Conservation (phyloP, 2,329 filamentous ascomycete genomes). For the Fusarium sp. region DNA sequence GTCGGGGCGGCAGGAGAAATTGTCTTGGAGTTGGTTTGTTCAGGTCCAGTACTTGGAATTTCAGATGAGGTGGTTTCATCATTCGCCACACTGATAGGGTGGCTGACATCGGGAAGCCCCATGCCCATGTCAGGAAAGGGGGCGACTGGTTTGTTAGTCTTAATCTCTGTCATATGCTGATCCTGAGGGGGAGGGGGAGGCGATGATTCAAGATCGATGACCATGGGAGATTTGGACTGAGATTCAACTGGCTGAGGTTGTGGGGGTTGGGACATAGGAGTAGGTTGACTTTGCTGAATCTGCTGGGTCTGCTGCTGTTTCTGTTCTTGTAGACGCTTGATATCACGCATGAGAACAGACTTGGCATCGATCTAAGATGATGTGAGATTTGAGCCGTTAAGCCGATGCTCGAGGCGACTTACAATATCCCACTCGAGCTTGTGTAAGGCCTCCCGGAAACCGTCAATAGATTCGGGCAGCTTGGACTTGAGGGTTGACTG, state of each 20-base stretch:
- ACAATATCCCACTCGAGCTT: constrained; percentile 68
- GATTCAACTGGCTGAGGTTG: constrained; percentile 47
- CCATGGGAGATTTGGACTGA: constrained; percentile 49
- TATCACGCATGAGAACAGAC: constrained; percentile 63
- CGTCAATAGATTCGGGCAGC: constrained; percentile 56
- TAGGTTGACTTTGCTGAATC: constrained; percentile 23
- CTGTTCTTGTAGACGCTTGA: constrained; percentile 52
- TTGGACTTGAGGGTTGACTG: constrained; percentile 51
- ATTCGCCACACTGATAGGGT: constrained; percentile 33
- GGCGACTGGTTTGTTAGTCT: constrained; percentile 56
- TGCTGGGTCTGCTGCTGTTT: constrained; percentile 39
- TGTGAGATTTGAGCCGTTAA: constrained; percentile 2
- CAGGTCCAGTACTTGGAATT: constrained; percentile 12
- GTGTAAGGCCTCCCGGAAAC: constrained; percentile 64
- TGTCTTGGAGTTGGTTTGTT: constrained; percentile 40
- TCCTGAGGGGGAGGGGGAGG: constrained; percentile 39
- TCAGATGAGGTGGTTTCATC: constrained; percentile 29
- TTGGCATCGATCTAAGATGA: constrained; percentile 57
- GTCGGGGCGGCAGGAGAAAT: constrained; percentile 27
- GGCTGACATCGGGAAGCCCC: constrained; percentile 49
- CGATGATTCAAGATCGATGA: constrained; percentile 51
- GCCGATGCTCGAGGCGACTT: constrained; percentile 34
- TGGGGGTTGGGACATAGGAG: constrained; percentile 31
- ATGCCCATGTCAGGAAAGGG: constrained; percentile 67
- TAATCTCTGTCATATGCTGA: constrained; percentile 49